Percentiles rank a stretch among this genome's conserved stretches.
These are phyloP conservation scores for Kodamaea laetipori DNA, from an alignment of 805 yeast species.

Conservation along the genomic window DNA sequence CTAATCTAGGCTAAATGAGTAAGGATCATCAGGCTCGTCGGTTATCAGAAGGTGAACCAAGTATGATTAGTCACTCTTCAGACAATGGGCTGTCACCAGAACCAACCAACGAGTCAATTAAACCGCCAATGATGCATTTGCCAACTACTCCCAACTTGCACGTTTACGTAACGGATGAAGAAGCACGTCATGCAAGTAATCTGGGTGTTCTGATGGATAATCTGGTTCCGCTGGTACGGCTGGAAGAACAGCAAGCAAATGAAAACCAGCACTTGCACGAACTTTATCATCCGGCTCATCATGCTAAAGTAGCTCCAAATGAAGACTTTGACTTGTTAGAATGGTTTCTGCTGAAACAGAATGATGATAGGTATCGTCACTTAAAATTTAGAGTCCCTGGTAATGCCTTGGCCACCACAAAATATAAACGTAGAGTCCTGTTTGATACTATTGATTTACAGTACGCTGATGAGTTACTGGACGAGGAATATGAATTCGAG, in stretches of 20 bases:
- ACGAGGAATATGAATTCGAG: slow-evolving; percentile 4
- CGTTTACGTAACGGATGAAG: neutral
- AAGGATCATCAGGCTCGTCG: too few species aligned
- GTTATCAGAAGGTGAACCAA: too few species aligned
- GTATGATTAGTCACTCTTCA: too few species aligned
- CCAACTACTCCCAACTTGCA: slow-evolving; percentile 6
- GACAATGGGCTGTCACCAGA: neutral
- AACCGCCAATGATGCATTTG: neutral
- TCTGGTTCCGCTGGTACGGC: too few species aligned
- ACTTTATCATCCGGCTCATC: slow-evolving; percentile 8
- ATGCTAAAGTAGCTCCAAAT: slow-evolving; percentile 3
- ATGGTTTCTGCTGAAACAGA: slow-evolving; percentile 17
- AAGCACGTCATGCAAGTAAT: neutral
- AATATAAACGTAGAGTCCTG: slow-evolving; percentile 44
- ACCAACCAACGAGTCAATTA: neutral
- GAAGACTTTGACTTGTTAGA: slow-evolving; percentile 16
- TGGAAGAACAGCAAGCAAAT: too few species aligned
- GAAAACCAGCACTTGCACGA: slow-evolving; percentile 1
- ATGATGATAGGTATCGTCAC: slow-evolving; percentile 25
- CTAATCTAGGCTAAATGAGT: too few species aligned
- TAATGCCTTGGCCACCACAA: slow-evolving; percentile 4
- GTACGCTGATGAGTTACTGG: slow-evolving; percentile 26
- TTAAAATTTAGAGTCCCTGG: slow-evolving; percentile 22
- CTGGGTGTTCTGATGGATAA: too few species aligned
- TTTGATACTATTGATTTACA: slow-evolving; percentile 54